phyloP scores from a whole-genome alignment of 1,139 yeast genomes.

The Suhomyces anneliseae region DNA sequence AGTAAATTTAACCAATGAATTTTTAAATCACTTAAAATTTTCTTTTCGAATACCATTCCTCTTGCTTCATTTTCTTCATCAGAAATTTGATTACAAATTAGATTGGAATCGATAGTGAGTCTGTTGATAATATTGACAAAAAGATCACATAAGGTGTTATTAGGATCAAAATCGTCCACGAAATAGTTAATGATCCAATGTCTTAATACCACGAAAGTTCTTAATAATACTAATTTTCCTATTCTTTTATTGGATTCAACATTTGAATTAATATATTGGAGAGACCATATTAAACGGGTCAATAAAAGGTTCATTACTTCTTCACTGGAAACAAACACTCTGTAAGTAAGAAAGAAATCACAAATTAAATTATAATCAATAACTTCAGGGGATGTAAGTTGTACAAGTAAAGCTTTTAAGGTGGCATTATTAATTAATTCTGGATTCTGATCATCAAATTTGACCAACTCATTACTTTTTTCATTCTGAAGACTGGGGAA shows the following conservation, averaged over 20 bases:
- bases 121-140: conserved; percentile 54
- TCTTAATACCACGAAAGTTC: conserved; percentile 84
- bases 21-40: conserved; percentile 46
- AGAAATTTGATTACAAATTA: conserved; percentile 18
- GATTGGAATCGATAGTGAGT: conserved; percentile 34
- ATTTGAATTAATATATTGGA: conserved; percentile 44
- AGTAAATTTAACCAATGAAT: conserved; percentile 40
- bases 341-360: conserved; percentile 82
- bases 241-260: conserved; percentile 39
- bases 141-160: conserved; percentile 44
- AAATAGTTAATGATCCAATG: conserved; percentile 87
- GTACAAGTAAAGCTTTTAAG: conserved; percentile 60
- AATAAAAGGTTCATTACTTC: conserved; percentile 61
- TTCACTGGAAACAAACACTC: conserved; percentile 62
- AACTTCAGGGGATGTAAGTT: conserved; percentile 74
- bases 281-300: conserved; percentile 72
- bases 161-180: conserved; percentile 62
- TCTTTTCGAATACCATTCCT: conserved; percentile 32
- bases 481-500: conserved; percentile 33
- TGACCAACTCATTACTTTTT: conserved; percentile 27
- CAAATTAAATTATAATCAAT: conserved; percentile 77
- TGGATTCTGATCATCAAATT: conserved; percentile 36
- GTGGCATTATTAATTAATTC: conserved; percentile 43
- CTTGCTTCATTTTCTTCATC: conserved; percentile 5
- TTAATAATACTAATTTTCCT: conserved; percentile 71